These are phyloP conservation scores for Willaertia magna DNA, from an alignment of 208 protist genomes.

Conservation along the genomic window DNA sequence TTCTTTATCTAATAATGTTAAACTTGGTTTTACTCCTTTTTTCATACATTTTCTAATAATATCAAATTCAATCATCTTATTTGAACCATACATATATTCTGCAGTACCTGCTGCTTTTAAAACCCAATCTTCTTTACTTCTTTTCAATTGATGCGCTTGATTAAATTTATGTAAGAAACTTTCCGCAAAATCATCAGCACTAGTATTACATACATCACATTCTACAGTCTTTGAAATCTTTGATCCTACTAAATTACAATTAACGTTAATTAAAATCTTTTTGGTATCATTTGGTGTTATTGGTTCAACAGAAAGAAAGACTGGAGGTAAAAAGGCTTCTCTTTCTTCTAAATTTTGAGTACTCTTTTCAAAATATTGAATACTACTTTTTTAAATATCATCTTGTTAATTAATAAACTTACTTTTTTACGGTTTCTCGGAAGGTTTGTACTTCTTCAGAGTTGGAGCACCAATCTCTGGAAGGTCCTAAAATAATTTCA, in stretches of 20 bases:
- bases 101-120: constrained; percentile 4
- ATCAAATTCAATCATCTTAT: background rate
- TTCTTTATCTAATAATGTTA: background rate
- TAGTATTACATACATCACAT: background rate
- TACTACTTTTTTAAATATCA: background rate
- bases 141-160: background rate
- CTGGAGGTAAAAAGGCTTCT: background rate
- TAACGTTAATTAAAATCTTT: background rate
- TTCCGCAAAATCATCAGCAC: background rate
- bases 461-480: background rate
- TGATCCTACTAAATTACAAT: background rate
- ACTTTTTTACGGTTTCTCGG: background rate
- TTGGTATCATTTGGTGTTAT: background rate
- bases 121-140: background rate
- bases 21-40: background rate
- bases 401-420: background rate
- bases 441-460: background rate
- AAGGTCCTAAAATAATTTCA: background rate
- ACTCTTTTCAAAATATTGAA: background rate
- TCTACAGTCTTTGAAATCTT: background rate
- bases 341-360: background rate
- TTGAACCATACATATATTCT: background rate
- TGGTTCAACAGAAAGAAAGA: background rate
- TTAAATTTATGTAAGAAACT: background rate
- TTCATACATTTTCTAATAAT: background rate